Base-by-base conservation (phyloP, 495 filamentous ascomycete species). In the Cryomyces minteri region DNA sequence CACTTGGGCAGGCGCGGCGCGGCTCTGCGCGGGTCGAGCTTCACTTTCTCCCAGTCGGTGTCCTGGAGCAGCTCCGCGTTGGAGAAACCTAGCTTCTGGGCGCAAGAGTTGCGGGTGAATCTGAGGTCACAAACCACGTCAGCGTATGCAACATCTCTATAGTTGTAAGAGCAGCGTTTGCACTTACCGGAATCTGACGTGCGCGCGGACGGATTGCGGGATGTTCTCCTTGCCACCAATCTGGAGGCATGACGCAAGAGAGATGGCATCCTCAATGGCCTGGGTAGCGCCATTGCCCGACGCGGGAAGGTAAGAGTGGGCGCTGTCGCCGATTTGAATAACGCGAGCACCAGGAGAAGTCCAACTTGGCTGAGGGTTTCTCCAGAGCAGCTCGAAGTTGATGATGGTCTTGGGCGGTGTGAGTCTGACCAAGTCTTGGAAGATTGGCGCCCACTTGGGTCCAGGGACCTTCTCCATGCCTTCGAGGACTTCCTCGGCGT, bases 11-110 rank as follows among this genome's bases (percentile, higher is more conserved):
- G 62, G 32, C 67, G 59, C 39, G 72, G 57, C 32, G 69, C 66
- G 41, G 78, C 67, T 39, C 62, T 67, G 46, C 72, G 64, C 0
- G 79, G 79, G 48, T 79, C 66, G 40, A 73, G 65, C 50, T 69
- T 64, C 31, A 73, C 68, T 38, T 65, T 60, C 31, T 65, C 61
- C 74, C 72, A 78, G 56, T 79, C 60, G 4, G 73, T 72, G 44
- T 73, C 67, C 47, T 76, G 70, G 40, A 68, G 63, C 31, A 69
- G 56, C 54, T 77, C 67, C 18, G 69, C 65, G n/a, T 72, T 79
- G 38, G 62, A 64, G 47, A 75, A 73, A 4, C 43, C 39, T 5
- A 53, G 8, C 38, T 53, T 53, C 25, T 53, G 51, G 1, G 48
- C 48, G 41, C 51, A 53, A 36, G 48, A 40, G 34, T 43, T 47